phyloP scores from a whole-genome alignment of 441 rosid species.

The Jatropha podagrica region DNA sequence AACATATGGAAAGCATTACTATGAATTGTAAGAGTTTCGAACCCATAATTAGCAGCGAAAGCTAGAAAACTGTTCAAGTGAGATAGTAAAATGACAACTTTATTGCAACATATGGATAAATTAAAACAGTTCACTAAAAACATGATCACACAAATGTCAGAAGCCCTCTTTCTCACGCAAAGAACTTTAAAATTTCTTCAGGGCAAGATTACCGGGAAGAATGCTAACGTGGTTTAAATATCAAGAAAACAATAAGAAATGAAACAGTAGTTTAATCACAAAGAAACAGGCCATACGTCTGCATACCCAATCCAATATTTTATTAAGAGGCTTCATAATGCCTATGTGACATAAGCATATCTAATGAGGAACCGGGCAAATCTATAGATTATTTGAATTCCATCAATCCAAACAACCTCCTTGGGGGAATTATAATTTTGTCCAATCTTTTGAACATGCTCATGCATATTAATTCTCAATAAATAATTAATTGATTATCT shows the following conservation, averaged over 20 bases:
- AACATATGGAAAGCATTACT: background rate
- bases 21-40: background rate
- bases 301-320: background rate
- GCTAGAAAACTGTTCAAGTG: background rate
- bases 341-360: conserved; percentile 2
- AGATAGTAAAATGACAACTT: background rate
- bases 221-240: background rate
- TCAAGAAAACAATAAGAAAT: background rate
- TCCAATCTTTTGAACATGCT: background rate
- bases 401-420: no score
- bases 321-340: background rate
- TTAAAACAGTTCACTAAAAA: background rate
- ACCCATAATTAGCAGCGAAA: background rate
- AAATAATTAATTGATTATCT: conserved; percentile 19
- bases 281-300: background rate
- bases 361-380: background rate
- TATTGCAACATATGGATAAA: background rate
- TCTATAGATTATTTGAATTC: no score
- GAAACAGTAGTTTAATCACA: background rate
- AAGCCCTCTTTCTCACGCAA: no score
- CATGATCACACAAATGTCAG: background rate
- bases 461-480: background rate
- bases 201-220: background rate
- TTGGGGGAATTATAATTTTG: no score
- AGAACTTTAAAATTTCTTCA: background rate